A percentile compares a stretch with the other conserved stretches of the same genome.
These are phyloP conservation scores for Plasmopara halstedii DNA, from an alignment of 352 stramenopile genomes.

Conservation along the genomic window DNA sequence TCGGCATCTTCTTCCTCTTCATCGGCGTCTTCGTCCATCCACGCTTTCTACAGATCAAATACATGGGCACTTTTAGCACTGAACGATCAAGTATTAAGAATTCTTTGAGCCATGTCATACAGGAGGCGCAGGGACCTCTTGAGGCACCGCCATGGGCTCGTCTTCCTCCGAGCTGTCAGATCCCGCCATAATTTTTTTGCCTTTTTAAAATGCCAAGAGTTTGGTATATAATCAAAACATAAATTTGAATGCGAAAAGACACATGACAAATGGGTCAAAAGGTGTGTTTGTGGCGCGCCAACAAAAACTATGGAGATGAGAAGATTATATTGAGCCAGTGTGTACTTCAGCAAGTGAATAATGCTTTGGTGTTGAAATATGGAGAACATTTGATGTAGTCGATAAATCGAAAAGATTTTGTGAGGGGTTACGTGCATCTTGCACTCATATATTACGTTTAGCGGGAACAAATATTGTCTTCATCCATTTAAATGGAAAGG, in stretches of 20 bases:
- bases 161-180: conserved; percentile 81
- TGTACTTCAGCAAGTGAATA: background rate
- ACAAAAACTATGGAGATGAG: conserved; percentile 2
- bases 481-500: conserved; percentile 2
- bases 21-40: conserved; percentile 74
- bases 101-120: too few relatives aligned
- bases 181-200: conserved; percentile 18
- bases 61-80: background rate
- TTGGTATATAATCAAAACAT: background rate
- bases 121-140: conserved; percentile 1
- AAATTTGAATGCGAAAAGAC: conserved; percentile 4
- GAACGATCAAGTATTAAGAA: background rate
- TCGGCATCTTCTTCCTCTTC: conserved; percentile 81
- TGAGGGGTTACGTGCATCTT: conserved; percentile 4
- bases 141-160: conserved; percentile 52
- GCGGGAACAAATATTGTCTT: background rate
- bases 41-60: conserved; percentile 38
- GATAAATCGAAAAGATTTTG: conserved; percentile 11
- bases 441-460: conserved; percentile 2
- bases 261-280: conserved; percentile 4
- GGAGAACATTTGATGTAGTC: conserved; percentile 4
- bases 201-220: conserved; percentile 2
- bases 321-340: background rate
- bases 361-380: conserved; percentile 4
- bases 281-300: conserved; percentile 3